phyloP scores from a whole-genome alignment of 2,329 filamentous ascomycete species.

The Aureobasidium sp. region DNA sequence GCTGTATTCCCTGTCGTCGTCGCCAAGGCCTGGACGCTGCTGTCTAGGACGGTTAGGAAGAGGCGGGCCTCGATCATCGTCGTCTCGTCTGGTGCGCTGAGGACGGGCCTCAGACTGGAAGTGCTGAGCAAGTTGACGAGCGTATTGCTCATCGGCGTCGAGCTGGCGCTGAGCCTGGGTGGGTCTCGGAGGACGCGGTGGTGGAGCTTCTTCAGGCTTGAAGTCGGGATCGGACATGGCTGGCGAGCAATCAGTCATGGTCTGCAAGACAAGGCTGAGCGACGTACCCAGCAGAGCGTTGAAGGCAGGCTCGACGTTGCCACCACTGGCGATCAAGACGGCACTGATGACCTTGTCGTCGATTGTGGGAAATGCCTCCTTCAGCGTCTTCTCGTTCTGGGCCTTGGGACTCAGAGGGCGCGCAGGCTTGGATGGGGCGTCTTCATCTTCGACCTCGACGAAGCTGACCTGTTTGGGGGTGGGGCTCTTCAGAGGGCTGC shows the following conservation, averaged over 20 bases:
- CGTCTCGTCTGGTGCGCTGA: conserved; percentile 32
- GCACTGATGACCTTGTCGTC: conserved; percentile 78
- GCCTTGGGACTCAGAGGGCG: conserved; percentile 74
- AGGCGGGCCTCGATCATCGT: conserved; percentile 29
- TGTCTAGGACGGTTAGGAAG: conserved; percentile 34
- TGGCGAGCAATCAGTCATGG: conserved; percentile 18
- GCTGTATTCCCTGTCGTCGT: conserved; percentile 70
- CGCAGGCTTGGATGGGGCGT: conserved; percentile 65
- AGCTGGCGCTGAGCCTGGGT: conserved; percentile 60
- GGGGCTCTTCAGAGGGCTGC: conserved; percentile 33
- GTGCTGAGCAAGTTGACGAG: conserved; percentile 85
- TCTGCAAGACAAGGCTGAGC: neutral
- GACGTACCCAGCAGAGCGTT: conserved; percentile 76
- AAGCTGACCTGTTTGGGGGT: conserved; percentile 42
- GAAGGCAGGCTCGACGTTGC: conserved; percentile 87
- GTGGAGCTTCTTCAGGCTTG: conserved; percentile 41
- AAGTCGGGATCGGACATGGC: conserved; percentile 51
- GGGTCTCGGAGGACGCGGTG: conserved; percentile 77
- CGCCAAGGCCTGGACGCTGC: conserved; percentile 27
- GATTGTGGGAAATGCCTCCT: conserved; percentile 86
- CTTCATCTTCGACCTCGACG: conserved; percentile 42
- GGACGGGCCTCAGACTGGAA: conserved; percentile 47
- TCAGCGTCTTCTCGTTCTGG: conserved; percentile 79
- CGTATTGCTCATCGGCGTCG: conserved; percentile 85
- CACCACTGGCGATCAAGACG: conserved; percentile 76